Evolutionary conservation across 208 protist species (phyloP).

Genomic region (Crithidia brevicula): DNA sequence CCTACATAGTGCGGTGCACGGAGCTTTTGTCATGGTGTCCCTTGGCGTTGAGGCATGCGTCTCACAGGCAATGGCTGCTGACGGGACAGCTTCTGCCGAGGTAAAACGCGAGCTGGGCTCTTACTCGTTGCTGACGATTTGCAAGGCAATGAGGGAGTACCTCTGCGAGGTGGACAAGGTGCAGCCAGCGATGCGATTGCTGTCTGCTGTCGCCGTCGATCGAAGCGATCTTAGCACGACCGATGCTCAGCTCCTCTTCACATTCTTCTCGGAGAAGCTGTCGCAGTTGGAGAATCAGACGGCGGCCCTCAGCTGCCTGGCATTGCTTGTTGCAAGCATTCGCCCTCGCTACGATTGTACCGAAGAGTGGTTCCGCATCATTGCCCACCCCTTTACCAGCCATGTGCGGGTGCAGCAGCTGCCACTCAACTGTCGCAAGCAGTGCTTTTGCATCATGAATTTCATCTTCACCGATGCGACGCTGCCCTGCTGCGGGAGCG

Average conservation of each 20-base stretch:
- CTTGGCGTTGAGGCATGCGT: conserved; percentile 25
- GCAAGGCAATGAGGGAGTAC: conserved; percentile 40
- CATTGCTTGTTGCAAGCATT: conserved; percentile 40
- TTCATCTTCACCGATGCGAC: conserved; percentile 33
- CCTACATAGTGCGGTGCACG: too few species aligned
- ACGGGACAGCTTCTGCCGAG: conserved; percentile 28
- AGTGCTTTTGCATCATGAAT: conserved; percentile 29
- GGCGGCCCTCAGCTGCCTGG: conserved; percentile 40
- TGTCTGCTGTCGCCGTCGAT: conserved; percentile 36
- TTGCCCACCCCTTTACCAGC: conserved; percentile 18
- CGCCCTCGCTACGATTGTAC: conserved; percentile 13
- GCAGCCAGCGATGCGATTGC: conserved; percentile 46
- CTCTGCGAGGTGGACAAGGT: conserved; percentile 50
- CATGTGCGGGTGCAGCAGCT: conserved; percentile 39
- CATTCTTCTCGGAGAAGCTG: conserved; percentile 62
- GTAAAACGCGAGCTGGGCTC: conserved; percentile 37
- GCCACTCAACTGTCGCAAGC: conserved; percentile 27
- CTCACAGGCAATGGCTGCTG: conserved; percentile 36
- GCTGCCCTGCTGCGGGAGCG: conserved; percentile 5
- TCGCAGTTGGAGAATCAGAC: conserved; percentile 38
- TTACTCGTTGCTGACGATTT: conserved; percentile 53
- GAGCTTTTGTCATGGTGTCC: conserved; percentile 4
- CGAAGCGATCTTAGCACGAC: conserved; percentile 34
- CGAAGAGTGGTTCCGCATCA: conserved; percentile 17
- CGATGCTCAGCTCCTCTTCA: conserved; percentile 49